Base-by-base conservation (phyloP, 345 rosid species). In the Eucalyptus melliodora region DNA sequence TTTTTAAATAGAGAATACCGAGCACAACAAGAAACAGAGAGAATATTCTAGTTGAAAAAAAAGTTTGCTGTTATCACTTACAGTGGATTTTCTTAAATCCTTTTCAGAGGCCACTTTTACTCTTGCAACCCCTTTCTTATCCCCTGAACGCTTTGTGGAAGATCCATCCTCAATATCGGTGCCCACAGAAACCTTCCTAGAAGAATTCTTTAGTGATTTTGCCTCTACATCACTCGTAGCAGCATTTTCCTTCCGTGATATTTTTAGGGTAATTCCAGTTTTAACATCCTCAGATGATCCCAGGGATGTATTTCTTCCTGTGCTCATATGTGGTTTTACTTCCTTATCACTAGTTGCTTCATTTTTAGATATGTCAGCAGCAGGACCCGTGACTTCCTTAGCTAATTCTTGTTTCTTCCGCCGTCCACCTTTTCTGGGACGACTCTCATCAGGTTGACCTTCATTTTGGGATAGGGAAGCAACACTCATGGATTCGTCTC, bases 381-480 rank as follows among this genome's bases (percentile, higher is more conserved):
- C 50, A 14, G 89, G 69, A 89, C 91, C 86, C 86, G 90, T 92
- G 86, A 90, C 93, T 88, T 96, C 94, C 88, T 88, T 90, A 45
- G 94, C 95, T 90, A 88, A 92, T 89, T 93, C 95, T 90, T 94
- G 95, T 93, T 92, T 95, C 95, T 95, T 96, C 90, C 91, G 86
- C 69, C 92, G 92, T 87, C 89, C 92, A 80, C 87, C 88, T 93
- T 91, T 95, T 89, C 90, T 94, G 62, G 95, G 51, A 83, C n/a
- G 92, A 81, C 86, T 92, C 87, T 94, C 96, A 88, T 92, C 95
- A 62, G 89, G 93, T 89, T 83, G 87, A 81, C 90, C 93, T 87
- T 83, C 94, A 90, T 92, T 92, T 86, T 51, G 91, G 50, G 95
- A 88, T 88, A 91, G 92, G 85, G 93, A 88, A 86, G 90, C 90